Percentiles rank a stretch among this genome's conserved stretches.
Evolutionary conservation across 805 yeast genomes (phyloP).

Genomic region (Barnettozyma pratensis): DNA sequence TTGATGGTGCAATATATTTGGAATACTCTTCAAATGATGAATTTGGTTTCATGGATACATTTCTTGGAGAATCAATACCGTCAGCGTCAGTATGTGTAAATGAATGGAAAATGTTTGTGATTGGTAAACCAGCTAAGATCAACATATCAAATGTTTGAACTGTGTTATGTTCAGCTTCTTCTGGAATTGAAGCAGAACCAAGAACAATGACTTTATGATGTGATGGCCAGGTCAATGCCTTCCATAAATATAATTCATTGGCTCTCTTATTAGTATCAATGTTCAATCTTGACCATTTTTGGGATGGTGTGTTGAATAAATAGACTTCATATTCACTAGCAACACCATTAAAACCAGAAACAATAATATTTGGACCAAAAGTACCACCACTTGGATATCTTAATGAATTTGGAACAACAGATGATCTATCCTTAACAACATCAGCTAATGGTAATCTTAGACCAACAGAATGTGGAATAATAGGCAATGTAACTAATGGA

Average conservation of each 20-base stretch:
- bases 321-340: conserved; percentile 38
- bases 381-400: conserved; percentile 54
- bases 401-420: conserved; percentile 42
- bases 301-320: conserved; percentile 49
- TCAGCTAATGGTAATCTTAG: conserved; percentile 25
- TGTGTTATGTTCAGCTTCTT: conserved; percentile 25
- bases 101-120: conserved; percentile 39
- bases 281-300: conserved; percentile 61
- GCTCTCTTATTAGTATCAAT: conserved; percentile 39
- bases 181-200: conserved; percentile 35
- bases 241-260: conserved; percentile 54
- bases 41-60: conserved; percentile 12
- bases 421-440: conserved; percentile 12
- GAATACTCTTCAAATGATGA: conserved; percentile 60
- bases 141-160: conserved; percentile 41
- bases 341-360: conserved; percentile 52
- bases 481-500: conserved; percentile 31
- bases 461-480: conserved; percentile 28
- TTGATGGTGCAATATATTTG: conserved; percentile 68
- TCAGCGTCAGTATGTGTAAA: conserved; percentile 6
- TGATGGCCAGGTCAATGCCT: conserved; percentile 69
- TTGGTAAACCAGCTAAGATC: conserved; percentile 49
- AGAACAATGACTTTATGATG: conserved; percentile 66
- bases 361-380: conserved; percentile 61
- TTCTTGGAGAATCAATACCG: conserved; percentile 18